Evolutionary conservation across 108 stramenopile species (phyloP).

Genomic region (Thalassiosira profunda): DNA sequence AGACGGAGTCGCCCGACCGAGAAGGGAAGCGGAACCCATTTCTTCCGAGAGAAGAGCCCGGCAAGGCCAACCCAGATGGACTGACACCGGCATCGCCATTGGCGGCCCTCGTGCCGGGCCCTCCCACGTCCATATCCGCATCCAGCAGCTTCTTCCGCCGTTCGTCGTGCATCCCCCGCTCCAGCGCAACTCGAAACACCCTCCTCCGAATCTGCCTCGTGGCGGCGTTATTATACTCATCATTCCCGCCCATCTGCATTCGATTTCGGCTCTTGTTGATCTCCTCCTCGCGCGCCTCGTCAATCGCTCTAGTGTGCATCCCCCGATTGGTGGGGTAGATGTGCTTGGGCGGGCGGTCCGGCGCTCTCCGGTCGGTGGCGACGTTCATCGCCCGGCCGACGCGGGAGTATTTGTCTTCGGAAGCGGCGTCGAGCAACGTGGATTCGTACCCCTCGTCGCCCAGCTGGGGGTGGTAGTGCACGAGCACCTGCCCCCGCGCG

Average conservation of each 20-base stretch:
- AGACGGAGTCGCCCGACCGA: no score
- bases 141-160: slow-evolving; percentile 22
- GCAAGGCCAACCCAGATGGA: no score
- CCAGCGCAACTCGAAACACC: slow-evolving; percentile 34
- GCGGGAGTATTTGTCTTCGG: neutral
- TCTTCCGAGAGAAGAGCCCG: no score
- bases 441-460: slow-evolving; percentile 54
- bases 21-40: no score
- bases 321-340: neutral
- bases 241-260: slow-evolving; percentile 3
- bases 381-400: slow-evolving; percentile 1
- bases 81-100: neutral
- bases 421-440: slow-evolving; percentile 15
- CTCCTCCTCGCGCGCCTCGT: slow-evolving; percentile 22
- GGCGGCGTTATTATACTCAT: slow-evolving; percentile 40
- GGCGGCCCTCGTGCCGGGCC: neutral
- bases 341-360: neutral
- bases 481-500: slow-evolving; percentile 30
- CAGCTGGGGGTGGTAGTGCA: slow-evolving; percentile 54
- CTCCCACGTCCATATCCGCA: slow-evolving; percentile 40
- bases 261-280: neutral
- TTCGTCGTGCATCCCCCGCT: slow-evolving; percentile 23
- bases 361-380: neutral
- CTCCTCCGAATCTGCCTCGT: slow-evolving; percentile 42
- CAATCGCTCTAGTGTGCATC: slow-evolving; percentile 45